Evolutionary conservation across 2,329 filamentous ascomycete genomes (phyloP).

Genomic region (Colletotrichum sublineola): DNA sequence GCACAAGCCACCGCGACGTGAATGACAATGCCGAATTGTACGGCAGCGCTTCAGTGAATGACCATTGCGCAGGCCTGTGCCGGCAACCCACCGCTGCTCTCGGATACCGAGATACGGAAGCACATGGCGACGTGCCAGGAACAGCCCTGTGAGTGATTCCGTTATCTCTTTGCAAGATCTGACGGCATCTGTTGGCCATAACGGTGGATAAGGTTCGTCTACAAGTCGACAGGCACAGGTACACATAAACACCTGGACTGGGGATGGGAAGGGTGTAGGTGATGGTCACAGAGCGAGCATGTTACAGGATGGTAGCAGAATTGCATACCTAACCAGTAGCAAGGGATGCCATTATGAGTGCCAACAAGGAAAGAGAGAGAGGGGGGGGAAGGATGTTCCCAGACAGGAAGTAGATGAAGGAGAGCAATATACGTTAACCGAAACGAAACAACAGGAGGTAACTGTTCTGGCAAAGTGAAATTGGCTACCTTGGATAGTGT

Average conservation of each 20-base stretch:
- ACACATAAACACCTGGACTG: conserved; percentile 57
- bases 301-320: conserved; percentile 55
- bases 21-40: conserved; percentile 52
- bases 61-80: conserved; percentile 48
- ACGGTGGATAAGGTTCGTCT: conserved; percentile 56
- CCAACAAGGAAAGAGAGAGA: conserved; percentile 44
- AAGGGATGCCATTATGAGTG: conserved; percentile 51
- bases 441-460: not conserved
- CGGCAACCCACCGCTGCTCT: conserved; percentile 52
- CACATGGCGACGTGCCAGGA: conserved; percentile 51
- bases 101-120: conserved; percentile 52
- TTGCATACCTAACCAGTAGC: conserved; percentile 55
- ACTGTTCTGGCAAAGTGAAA: conserved; percentile 11
- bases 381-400: conserved; percentile 15
- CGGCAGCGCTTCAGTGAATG: conserved; percentile 59
- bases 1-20: conserved; percentile 55
- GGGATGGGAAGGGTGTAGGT: conserved; percentile 55
- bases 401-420: not conserved
- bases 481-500: conserved; percentile 6
- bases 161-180: conserved; percentile 45
- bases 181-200: conserved; percentile 49
- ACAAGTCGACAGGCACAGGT: conserved; percentile 58
- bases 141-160: conserved; percentile 49
- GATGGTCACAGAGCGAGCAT: conserved; percentile 56
- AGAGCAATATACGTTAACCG: not conserved